Evolutionary conservation across 371 early-diverging fungal species (phyloP).

Genomic region (Mucor velutinosus): DNA sequence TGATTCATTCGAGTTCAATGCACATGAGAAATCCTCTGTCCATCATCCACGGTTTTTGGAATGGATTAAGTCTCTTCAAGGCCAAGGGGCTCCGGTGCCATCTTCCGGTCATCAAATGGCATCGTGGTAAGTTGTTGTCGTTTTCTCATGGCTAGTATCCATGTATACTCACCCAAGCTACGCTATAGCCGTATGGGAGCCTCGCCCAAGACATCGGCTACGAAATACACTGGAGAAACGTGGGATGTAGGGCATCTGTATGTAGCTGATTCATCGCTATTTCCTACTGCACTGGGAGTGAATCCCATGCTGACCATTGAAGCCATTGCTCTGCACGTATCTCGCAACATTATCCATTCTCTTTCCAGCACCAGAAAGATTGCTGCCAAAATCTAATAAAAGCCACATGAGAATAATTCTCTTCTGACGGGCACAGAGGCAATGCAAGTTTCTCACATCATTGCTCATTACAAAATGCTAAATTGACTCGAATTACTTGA

Average conservation of each 20-base stretch:
- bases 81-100: constrained; percentile 7
- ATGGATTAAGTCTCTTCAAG: constrained; percentile 28
- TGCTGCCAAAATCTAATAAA: not conserved
- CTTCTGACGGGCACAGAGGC: too few species aligned
- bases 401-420: not conserved
- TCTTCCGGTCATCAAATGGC: constrained; percentile 73
- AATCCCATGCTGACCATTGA: constrained; percentile 67
- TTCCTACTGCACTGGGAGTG: constrained; percentile 71
- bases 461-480: not conserved
- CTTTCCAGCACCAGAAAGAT: not conserved
- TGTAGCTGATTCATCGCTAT: constrained; percentile 66
- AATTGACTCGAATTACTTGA: not conserved
- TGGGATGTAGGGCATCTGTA: constrained; percentile 70
- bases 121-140: constrained; percentile 46
- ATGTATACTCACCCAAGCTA: not conserved
- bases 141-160: not conserved
- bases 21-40: constrained; percentile 29
- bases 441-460: not conserved
- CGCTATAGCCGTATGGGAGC: constrained; percentile 56
- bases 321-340: constrained; percentile 37
- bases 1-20: constrained; percentile 26
- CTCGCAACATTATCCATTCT: constrained; percentile 16
- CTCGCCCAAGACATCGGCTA: constrained; percentile 47
- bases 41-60: constrained; percentile 37
- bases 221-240: constrained; percentile 63